These are phyloP conservation scores for Xerophyta viscosa DNA, from an alignment of 106 monocot genomes.

Conservation along the genomic window DNA sequence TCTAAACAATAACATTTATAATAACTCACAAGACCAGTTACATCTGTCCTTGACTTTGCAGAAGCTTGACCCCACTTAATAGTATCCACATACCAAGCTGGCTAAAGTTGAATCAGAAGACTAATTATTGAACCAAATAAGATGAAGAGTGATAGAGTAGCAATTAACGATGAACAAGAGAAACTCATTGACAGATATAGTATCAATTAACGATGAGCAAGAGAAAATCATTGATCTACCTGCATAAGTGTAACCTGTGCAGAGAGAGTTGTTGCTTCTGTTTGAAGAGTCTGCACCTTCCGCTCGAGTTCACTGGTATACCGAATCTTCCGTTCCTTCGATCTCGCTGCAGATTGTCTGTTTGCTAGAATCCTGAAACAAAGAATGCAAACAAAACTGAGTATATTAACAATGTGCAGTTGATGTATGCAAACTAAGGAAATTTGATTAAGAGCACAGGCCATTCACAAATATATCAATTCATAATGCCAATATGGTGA, in stretches of 20 bases:
- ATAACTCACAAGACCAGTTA: too few relatives aligned
- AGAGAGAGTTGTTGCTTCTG: constrained; percentile 63
- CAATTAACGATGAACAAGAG: background rate
- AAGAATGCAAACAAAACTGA: background rate
- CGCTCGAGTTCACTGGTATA: constrained; percentile 61
- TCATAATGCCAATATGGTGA: too few relatives aligned
- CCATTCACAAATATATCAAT: too few relatives aligned
- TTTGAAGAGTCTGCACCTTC: constrained; percentile 68
- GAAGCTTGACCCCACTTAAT: too few relatives aligned
- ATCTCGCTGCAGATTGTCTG: constrained; percentile 69
- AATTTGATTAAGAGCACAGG: too few relatives aligned
- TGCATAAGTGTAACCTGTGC: constrained; percentile 64
- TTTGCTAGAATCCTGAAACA: constrained; percentile 55
- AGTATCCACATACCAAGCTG: background rate
- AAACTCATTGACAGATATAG: background rate
- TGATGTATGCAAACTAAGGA: too few relatives aligned
- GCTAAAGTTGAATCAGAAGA: background rate
- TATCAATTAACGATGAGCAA: background rate
- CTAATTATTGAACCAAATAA: too few relatives aligned
- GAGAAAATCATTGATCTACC: constrained; percentile 19
- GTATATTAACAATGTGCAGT: background rate
- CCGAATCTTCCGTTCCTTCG: constrained; percentile 65
- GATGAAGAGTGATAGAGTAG: too few relatives aligned
- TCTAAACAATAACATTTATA: too few relatives aligned
- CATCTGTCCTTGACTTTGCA: too few relatives aligned